Percentiles rank a stretch among this genome's conserved stretches.
Evolutionary conservation across 192 early-diverging fungal species (phyloP).

Genomic region (Entomortierella beljakovae): DNA sequence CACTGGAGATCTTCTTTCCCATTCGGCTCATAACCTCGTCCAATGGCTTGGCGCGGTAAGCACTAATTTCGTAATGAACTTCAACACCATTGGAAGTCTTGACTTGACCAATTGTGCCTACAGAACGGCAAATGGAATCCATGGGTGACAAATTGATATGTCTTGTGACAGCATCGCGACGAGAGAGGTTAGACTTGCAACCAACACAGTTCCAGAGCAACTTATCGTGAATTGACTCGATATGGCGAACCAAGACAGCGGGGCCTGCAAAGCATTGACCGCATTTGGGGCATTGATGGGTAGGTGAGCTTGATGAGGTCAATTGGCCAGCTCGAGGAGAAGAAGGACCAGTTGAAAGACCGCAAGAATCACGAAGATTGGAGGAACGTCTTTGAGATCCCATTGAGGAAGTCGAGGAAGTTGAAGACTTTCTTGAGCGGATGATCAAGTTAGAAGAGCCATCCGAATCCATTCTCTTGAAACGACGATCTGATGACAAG

Average conservation of each 20-base stretch:
- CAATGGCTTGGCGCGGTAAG: slow-evolving; percentile 49
- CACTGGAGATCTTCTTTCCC: slow-evolving; percentile 49
- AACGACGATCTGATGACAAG: slow-evolving; percentile 21
- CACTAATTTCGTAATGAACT: slow-evolving; percentile 34
- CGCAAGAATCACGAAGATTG: slow-evolving; percentile 12
- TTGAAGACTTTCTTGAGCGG: slow-evolving; percentile 44
- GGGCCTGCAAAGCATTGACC: slow-evolving; percentile 41
- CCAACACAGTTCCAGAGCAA: slow-evolving; percentile 53
- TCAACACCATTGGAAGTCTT: slow-evolving; percentile 43
- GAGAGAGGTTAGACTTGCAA: slow-evolving; percentile 49
- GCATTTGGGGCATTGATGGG: slow-evolving; percentile 45
- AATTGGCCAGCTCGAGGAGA: not conserved
- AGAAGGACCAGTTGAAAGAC: not conserved
- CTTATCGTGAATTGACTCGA: slow-evolving; percentile 53
- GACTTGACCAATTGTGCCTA: slow-evolving; percentile 52
- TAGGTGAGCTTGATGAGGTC: slow-evolving; percentile 5
- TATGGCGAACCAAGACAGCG: slow-evolving; percentile 42
- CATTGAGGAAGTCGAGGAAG: slow-evolving; percentile 36
- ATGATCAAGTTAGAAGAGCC: slow-evolving; percentile 15
- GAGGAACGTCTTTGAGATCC: slow-evolving; percentile 19
- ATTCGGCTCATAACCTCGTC: slow-evolving; percentile 53
- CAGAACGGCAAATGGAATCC: slow-evolving; percentile 46
- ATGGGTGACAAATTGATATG: slow-evolving; percentile 51
- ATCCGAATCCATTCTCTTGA: slow-evolving; percentile 12
- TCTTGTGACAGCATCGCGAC: slow-evolving; percentile 46